These are phyloP conservation scores for Teunomyces funiuensis DNA, from an alignment of 805 yeast species.

Conservation along the genomic window DNA sequence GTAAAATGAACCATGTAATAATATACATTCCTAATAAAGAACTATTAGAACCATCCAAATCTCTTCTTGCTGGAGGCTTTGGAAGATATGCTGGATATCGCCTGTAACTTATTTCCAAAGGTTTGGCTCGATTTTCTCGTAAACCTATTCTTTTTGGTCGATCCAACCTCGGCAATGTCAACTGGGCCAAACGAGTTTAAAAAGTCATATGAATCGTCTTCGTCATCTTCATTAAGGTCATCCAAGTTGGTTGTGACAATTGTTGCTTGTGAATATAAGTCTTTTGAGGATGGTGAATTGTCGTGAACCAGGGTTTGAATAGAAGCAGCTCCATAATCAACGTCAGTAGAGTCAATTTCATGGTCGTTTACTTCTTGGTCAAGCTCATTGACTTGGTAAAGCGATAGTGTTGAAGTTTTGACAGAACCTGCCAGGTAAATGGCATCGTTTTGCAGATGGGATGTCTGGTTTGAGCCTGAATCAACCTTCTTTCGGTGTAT, in stretches of 20 bases:
- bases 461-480: neutral
- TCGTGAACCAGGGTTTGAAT: too few relatives aligned
- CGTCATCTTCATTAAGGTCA: slow-evolving; percentile 8
- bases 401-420: slow-evolving; percentile 10
- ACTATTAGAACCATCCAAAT: neutral
- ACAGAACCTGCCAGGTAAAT: slow-evolving; percentile 4
- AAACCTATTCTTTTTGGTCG: slow-evolving; percentile 1
- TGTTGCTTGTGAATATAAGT: slow-evolving; percentile 2
- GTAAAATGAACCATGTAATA: neutral
- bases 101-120: neutral
- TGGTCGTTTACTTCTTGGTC: slow-evolving; percentile 4
- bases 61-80: neutral
- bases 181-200: slow-evolving; percentile 17
- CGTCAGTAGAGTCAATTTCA: too few relatives aligned
- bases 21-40: neutral
- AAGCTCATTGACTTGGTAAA: slow-evolving; percentile 7
- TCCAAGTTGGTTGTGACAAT: neutral
- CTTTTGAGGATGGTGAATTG: too few relatives aligned
- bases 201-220: slow-evolving; percentile 17
- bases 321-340: neutral
- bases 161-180: neutral
- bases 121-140: neutral
- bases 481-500: neutral
- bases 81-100: neutral
- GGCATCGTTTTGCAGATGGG: neutral